Percentiles rank a stretch among this genome's conserved stretches.
Evolutionary conservation across 176 grass and related monocot genomes (phyloP).

Genomic region (Raddia distichophylla): DNA sequence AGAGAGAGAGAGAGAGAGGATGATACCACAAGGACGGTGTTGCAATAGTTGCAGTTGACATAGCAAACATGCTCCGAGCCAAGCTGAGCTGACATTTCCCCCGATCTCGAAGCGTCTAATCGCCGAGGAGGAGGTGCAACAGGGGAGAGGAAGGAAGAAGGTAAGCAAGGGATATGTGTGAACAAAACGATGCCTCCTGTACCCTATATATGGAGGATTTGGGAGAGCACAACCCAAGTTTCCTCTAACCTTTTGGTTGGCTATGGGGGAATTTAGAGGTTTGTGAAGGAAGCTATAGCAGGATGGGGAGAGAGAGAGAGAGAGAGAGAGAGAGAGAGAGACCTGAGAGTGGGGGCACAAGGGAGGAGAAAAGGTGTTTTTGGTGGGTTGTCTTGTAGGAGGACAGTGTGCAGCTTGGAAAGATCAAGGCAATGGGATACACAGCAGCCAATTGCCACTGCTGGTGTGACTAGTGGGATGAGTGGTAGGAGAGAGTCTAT

Average conservation of each 20-base stretch:
- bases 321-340: neutral
- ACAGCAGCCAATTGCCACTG: slow-evolving; percentile 29
- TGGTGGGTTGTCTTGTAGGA: slow-evolving; percentile 49
- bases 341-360: slow-evolving; percentile 44
- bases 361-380: slow-evolving; percentile 46
- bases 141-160: neutral
- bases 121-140: neutral
- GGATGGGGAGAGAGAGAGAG: neutral
- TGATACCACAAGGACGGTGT: slow-evolving; percentile 89
- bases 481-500: slow-evolving; percentile 16
- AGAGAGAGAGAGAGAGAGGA: neutral
- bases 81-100: slow-evolving; percentile 66
- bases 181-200: slow-evolving; percentile 47
- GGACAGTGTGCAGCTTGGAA: slow-evolving; percentile 50
- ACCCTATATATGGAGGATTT: slow-evolving; percentile 58
- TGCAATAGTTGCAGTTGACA: slow-evolving; percentile 95
- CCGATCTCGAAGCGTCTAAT: slow-evolving; percentile 29
- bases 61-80: slow-evolving; percentile 79
- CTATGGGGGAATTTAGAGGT: slow-evolving; percentile 33
- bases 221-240: slow-evolving; percentile 16
- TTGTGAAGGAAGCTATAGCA: slow-evolving; percentile 46
- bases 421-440: slow-evolving; percentile 37
- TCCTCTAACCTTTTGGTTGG: slow-evolving; percentile 33
- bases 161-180: slow-evolving; percentile 44
- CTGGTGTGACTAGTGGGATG: slow-evolving; percentile 23